Percentiles rank a stretch among this genome's conserved stretches.
Evolutionary conservation across 2,329 filamentous ascomycete genomes (phyloP).

Genomic region (Tympanopsis confertula): DNA sequence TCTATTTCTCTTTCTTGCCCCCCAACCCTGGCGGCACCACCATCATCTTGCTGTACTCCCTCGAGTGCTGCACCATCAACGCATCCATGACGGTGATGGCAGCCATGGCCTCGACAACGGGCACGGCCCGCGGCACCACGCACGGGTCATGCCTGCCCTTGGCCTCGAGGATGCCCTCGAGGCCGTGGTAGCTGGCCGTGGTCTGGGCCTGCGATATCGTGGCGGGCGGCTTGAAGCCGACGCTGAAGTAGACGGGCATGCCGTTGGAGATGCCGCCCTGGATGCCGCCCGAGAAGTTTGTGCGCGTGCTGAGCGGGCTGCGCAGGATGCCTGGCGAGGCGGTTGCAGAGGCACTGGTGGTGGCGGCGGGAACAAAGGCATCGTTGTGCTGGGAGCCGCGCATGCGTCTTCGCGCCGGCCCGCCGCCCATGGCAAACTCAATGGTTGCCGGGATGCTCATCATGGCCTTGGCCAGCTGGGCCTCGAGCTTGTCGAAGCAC

Average conservation of each 20-base stretch:
- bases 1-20: too few relatives aligned
- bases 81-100: constrained; percentile 79
- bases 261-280: constrained; percentile 95
- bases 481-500: constrained; percentile 90
- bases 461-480: constrained; percentile 84
- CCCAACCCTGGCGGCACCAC: background rate
- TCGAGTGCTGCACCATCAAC: constrained; percentile 65
- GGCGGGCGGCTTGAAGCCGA: constrained; percentile 91
- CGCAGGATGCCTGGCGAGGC: background rate
- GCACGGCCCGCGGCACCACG: constrained; percentile 77
- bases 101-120: constrained; percentile 86
- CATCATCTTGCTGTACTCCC: background rate
- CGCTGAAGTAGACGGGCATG: constrained; percentile 83
- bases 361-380: constrained; percentile 52
- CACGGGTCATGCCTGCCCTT: constrained; percentile 93
- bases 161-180: constrained; percentile 68
- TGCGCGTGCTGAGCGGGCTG: constrained; percentile 62
- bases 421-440: constrained; percentile 88
- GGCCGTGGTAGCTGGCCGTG: constrained; percentile 69
- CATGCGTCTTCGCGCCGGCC: constrained; percentile 76
- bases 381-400: constrained; percentile 90
- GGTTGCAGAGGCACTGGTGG: too few relatives aligned
- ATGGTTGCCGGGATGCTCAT: constrained; percentile 89
- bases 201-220: constrained; percentile 83
- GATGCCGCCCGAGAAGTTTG: constrained; percentile 89